A percentile compares a stretch with the other conserved stretches of the same genome.
Evolutionary conservation across 2,329 filamentous ascomycete genomes (phyloP).

Genomic region (Metarhizium brunneum): DNA sequence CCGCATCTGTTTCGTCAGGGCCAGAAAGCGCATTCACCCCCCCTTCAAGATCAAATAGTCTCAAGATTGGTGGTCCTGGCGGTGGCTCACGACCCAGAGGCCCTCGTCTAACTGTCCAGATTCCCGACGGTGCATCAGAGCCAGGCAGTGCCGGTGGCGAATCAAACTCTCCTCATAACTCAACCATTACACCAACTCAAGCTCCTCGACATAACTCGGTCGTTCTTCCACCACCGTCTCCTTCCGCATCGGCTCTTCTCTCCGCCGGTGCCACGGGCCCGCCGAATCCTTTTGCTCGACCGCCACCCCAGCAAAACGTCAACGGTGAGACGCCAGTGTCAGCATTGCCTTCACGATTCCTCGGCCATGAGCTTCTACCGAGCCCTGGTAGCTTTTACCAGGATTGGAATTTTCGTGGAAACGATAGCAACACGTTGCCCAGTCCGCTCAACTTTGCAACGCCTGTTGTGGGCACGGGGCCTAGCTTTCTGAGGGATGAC

Average conservation of each 20-base stretch:
- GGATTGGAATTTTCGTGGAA: slow-evolving; percentile 70
- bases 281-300: slow-evolving; percentile 90
- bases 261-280: slow-evolving; percentile 89
- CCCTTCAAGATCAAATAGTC: slow-evolving; percentile 69
- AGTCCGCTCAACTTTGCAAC: slow-evolving; percentile 92
- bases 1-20: slow-evolving; percentile 49
- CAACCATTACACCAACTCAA: slow-evolving; percentile 49
- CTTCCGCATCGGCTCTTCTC: slow-evolving; percentile 74
- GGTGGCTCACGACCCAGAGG: slow-evolving; percentile 63
- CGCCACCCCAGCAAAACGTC: slow-evolving; percentile 60
- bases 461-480: slow-evolving; percentile 54
- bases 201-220: slow-evolving; percentile 49
- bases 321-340: slow-evolving; percentile 69
- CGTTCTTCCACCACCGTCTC: slow-evolving; percentile 86
- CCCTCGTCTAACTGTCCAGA: slow-evolving; percentile 85
- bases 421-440: slow-evolving; percentile 76
- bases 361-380: slow-evolving; percentile 77
- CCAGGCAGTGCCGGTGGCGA: slow-evolving; percentile 64
- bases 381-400: slow-evolving; percentile 89
- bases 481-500: slow-evolving; percentile 55
- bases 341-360: slow-evolving; percentile 82
- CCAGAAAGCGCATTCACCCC: slow-evolving; percentile 58
- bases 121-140: slow-evolving; percentile 84
- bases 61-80: slow-evolving; percentile 42
- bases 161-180: slow-evolving; percentile 54